Evolutionary conservation across 2,329 filamentous ascomycete genomes (phyloP).

Genomic region (Lachnellula subtilissima): DNA sequence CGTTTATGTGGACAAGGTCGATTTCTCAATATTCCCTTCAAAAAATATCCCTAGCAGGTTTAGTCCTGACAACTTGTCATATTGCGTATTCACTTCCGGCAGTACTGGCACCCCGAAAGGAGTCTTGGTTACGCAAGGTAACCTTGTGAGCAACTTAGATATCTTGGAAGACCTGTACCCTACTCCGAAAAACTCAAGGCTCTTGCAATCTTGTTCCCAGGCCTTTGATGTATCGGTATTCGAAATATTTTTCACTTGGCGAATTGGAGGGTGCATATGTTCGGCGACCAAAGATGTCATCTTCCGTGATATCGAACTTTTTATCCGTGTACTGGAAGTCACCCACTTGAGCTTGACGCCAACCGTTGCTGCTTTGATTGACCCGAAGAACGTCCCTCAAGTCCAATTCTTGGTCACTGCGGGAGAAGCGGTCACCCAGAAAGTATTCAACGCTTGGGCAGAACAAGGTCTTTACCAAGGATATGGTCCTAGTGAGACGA

Average conservation of each 20-base stretch:
- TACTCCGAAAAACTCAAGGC: constrained; percentile 38
- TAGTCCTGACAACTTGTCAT: constrained; percentile 46
- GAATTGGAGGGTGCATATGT: constrained; percentile 72
- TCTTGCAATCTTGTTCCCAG: constrained; percentile 79
- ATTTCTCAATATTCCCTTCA: constrained; percentile 15
- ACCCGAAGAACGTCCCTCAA: constrained; percentile 61
- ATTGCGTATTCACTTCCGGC: constrained; percentile 79
- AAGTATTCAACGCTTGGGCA: constrained; percentile 66
- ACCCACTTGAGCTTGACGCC: constrained; percentile 85
- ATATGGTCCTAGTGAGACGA: constrained; percentile 82
- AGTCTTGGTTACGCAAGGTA: constrained; percentile 70
- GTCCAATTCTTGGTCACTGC: constrained; percentile 76
- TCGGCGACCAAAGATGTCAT: constrained; percentile 68
- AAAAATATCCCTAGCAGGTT: constrained; percentile 16
- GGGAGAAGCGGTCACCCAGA: constrained; percentile 72
- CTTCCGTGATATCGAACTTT: constrained; percentile 65
- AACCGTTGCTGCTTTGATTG: constrained; percentile 73
- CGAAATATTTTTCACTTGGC: constrained; percentile 85
- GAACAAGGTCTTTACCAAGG: constrained; percentile 66
- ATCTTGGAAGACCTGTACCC: constrained; percentile 65
- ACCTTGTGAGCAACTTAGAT: constrained; percentile 71
- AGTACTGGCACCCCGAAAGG: constrained; percentile 76
- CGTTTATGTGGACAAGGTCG: constrained; percentile 29
- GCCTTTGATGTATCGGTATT: constrained; percentile 87
- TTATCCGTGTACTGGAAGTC: constrained; percentile 58